Conservation (phyloP, 1,284 basidiomycete species). For the Entoloma clypeatum region DNA sequence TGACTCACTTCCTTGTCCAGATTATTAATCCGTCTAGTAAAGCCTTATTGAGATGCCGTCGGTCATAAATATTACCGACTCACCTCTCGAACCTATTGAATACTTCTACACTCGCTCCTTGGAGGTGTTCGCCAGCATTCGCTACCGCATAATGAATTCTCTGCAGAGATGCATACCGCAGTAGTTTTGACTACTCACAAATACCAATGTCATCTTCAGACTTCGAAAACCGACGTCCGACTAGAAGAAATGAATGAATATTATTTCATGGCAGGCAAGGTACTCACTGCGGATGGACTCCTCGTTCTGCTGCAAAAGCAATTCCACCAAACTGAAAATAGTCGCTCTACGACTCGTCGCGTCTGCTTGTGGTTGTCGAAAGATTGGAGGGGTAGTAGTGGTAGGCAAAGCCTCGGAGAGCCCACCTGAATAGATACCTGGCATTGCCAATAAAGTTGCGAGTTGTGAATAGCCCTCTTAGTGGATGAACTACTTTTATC, state of each 20-base stretch:
- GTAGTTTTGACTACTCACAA: conserved; percentile 52
- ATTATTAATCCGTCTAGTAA: conserved; percentile 49
- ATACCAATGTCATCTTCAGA: conserved; percentile 62
- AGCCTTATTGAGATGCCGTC: conserved; percentile 6
- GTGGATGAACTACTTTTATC: conserved; percentile 7
- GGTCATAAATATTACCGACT: conserved; percentile 14
- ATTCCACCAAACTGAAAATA: conserved; percentile 61
- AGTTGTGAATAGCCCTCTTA: conserved; percentile 1
- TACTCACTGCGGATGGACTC: conserved; percentile 41
- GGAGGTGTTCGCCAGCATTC: conserved; percentile 62
- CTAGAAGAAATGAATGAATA: neutral
- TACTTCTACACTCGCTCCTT: conserved; percentile 57
- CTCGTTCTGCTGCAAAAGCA: conserved; percentile 55
- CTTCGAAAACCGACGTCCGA: conserved; percentile 36
- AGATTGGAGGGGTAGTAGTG: conserved; percentile 16
- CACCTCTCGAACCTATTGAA: conserved; percentile 62
- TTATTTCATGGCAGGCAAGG: conserved; percentile 1
- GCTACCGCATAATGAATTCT: conserved; percentile 33
- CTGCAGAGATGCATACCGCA: neutral
- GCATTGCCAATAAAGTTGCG: conserved; percentile 13
- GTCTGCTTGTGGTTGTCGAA: conserved; percentile 14
- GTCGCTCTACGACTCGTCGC: conserved; percentile 48
- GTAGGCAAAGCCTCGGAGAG: conserved; percentile 16
- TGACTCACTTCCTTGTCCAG: conserved; percentile 58
- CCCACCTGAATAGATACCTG: conserved; percentile 13